These are phyloP conservation scores for Dioscorea zingiberensis DNA, from an alignment of 106 monocot species.

Conservation along the genomic window DNA sequence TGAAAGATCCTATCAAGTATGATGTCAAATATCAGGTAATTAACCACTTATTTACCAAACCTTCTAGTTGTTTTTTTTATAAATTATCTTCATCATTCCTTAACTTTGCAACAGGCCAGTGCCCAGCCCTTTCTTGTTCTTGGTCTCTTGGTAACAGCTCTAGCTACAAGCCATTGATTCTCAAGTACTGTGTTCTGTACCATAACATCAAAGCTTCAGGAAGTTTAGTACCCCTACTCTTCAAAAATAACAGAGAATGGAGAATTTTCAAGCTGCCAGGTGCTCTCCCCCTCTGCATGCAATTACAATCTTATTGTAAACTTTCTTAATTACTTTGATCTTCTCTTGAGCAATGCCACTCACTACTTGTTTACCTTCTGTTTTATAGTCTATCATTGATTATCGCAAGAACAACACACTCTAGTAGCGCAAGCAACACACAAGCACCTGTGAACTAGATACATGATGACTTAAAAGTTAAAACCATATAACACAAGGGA, in stretches of 20 bases:
- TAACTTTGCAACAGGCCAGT: conserved; percentile 43
- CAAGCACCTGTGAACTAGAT: no score
- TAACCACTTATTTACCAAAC: not conserved
- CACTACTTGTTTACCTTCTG: no score
- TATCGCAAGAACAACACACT: no score
- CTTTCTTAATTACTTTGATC: not conserved
- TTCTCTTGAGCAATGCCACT: no score
- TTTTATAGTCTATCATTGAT: no score
- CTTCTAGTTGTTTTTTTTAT: not conserved
- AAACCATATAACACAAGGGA: no score
- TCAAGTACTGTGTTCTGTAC: not conserved
- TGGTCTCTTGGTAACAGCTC: conserved; percentile 78
- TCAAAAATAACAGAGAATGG: not conserved
- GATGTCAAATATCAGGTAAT: conserved; percentile 94
- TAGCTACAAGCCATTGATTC: conserved; percentile 72
- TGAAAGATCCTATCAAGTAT: conserved; percentile 87
- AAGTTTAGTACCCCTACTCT: no score
- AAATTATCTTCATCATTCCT: not conserved
- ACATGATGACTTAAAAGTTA: no score
- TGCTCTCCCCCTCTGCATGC: not conserved
- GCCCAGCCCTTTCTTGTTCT: conserved; percentile 85
- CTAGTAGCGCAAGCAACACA: no score
- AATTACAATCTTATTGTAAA: not conserved
- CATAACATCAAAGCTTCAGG: not conserved
- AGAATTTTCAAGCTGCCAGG: not conserved